Evolutionary conservation across 129 eudicot genomes (phyloP).

Genomic region (Mikania micrantha): DNA sequence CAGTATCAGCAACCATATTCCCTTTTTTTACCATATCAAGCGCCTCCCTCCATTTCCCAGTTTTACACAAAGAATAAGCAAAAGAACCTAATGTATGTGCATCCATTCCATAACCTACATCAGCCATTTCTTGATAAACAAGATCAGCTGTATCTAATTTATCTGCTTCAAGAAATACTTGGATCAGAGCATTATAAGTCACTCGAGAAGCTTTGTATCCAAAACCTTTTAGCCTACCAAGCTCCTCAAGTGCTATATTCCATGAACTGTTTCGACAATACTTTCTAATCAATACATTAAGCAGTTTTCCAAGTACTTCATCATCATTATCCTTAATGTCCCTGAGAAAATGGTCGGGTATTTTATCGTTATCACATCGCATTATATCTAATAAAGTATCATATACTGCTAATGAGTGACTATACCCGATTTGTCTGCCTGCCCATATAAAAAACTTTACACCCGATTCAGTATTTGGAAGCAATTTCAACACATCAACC

Average conservation of each 20-base stretch:
- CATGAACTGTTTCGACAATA: conserved; percentile 53
- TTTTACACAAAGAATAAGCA: conserved; percentile 55
- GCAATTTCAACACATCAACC: conserved; percentile 57
- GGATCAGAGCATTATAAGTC: conserved; percentile 65
- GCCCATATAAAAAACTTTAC: conserved; percentile 87
- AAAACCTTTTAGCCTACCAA: conserved; percentile 75
- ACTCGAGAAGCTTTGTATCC: conserved; percentile 69
- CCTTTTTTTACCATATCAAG: conserved; percentile 61
- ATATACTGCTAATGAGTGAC: conserved; percentile 56
- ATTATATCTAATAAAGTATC: conserved; percentile 55
- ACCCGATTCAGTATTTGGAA: conserved; percentile 60
- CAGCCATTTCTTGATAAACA: conserved; percentile 64
- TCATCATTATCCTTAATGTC: conserved; percentile 61
- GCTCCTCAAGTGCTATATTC: conserved; percentile 84
- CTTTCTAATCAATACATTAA: conserved; percentile 65
- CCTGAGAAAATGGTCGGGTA: conserved; percentile 35
- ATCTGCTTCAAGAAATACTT: conserved; percentile 57
- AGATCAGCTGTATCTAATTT: conserved; percentile 52
- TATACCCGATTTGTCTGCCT: conserved; percentile 81
- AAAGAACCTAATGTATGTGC: conserved; percentile 54
- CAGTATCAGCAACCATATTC: conserved; percentile 58
- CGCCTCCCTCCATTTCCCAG: conserved; percentile 75
- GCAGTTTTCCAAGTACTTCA: conserved; percentile 56
- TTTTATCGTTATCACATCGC: conserved; percentile 28
- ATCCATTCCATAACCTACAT: conserved; percentile 50